These are phyloP conservation scores for Litchi chinensis DNA, from an alignment of 345 rosid species.

Conservation along the genomic window DNA sequence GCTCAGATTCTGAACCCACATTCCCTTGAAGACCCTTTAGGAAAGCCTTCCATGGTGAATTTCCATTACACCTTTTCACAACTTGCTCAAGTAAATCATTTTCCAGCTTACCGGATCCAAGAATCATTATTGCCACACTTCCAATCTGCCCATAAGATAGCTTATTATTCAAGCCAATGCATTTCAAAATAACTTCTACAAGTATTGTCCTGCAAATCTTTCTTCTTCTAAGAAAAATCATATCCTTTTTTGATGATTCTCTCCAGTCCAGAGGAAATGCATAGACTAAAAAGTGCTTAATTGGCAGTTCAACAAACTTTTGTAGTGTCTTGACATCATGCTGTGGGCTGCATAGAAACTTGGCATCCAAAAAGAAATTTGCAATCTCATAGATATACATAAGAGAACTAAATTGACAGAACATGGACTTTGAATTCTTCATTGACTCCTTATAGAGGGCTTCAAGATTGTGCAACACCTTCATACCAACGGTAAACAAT, in stretches of 20 bases:
- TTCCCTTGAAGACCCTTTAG: constrained; percentile 16
- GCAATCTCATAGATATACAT: constrained; percentile 31
- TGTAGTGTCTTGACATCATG: not conserved
- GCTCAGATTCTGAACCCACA: not conserved
- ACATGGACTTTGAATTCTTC: constrained; percentile 21
- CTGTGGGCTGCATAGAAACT: not conserved
- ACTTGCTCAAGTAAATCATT: constrained; percentile 13
- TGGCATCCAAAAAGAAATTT: constrained; percentile 27
- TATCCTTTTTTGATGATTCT: constrained; percentile 25
- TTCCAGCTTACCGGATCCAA: constrained; percentile 32
- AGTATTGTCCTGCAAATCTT: constrained; percentile 24
- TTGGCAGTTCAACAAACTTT: constrained; percentile 21
- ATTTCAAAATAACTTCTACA: constrained; percentile 19
- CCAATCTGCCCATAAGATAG: constrained; percentile 46
- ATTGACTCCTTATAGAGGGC: constrained; percentile 11
- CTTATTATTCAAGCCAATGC: not conserved
- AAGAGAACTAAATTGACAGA: constrained; percentile 30
- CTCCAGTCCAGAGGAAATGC: constrained; percentile 43
- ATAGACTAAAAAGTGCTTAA: constrained; percentile 13
- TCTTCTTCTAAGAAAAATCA: constrained; percentile 37
- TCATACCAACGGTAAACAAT: constrained; percentile 36
- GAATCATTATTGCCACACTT: constrained; percentile 33
- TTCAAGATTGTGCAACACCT: constrained; percentile 34
- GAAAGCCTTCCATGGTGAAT: constrained; percentile 34
- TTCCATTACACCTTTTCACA: constrained; percentile 2